These are phyloP conservation scores for Aspergillus ochraceoroseus DNA, from an alignment of 2,329 filamentous ascomycete genomes.

Conservation along the genomic window DNA sequence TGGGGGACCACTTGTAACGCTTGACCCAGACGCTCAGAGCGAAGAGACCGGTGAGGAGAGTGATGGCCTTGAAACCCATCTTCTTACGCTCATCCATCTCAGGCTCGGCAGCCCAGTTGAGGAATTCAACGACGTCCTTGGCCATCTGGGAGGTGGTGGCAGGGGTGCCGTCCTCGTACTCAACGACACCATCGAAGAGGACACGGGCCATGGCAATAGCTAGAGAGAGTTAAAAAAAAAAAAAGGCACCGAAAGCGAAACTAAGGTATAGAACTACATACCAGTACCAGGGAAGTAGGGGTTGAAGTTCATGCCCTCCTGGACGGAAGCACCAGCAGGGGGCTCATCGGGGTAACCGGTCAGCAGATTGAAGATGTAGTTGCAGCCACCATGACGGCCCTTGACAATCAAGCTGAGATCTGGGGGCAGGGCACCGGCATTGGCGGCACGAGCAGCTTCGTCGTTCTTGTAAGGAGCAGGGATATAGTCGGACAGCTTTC, in stretches of 20 bases:
- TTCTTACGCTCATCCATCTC: conserved; percentile 99
- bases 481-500: conserved; percentile 97
- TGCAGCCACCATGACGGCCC: conserved; percentile 92
- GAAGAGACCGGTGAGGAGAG: conserved; percentile 71
- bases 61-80: conserved; percentile 97
- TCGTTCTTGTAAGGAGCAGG: conserved; percentile 97
- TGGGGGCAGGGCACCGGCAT: conserved; percentile 94
- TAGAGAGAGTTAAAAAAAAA: conserved; percentile 21
- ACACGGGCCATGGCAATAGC: conserved; percentile 97
- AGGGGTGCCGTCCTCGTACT: conserved; percentile 94
- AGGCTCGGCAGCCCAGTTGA: conserved; percentile 98
- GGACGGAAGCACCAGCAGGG: conserved; percentile 79
- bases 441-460: conserved; percentile 93
- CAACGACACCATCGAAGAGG: conserved; percentile 92
- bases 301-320: conserved; percentile 97
- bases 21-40: conserved; percentile 95
- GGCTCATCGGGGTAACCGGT: conserved; percentile 97
- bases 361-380: conserved; percentile 96
- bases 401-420: conserved; percentile 98
- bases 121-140: conserved; percentile 97
- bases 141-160: conserved; percentile 98
- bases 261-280: conserved; percentile 27
- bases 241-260: neutral
- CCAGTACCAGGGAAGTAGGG: conserved; percentile 99
- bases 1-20: conserved; percentile 97